Evolutionary conservation across 2,329 filamentous ascomycete genomes (phyloP).

Genomic region (Thermoascus crustaceus): DNA sequence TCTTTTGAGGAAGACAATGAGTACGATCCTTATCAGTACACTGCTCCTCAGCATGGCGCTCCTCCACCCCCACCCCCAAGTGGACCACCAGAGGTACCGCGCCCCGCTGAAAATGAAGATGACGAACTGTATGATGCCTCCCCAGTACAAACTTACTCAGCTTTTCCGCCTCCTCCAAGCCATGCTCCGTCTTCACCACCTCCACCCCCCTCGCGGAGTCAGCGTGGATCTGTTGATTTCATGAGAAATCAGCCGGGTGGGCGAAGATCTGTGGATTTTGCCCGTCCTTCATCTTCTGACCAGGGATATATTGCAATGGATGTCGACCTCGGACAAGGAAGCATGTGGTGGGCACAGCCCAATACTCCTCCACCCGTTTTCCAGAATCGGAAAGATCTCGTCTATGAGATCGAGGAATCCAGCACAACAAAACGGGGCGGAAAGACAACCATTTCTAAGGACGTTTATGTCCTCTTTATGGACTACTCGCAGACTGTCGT

Average conservation of each 20-base stretch:
- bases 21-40: constrained; percentile 47
- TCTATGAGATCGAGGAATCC: constrained; percentile 73
- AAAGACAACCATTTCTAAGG: constrained; percentile 64
- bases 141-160: constrained; percentile 31
- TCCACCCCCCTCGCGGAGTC: constrained; percentile 36
- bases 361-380: constrained; percentile 73
- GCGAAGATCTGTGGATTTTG: constrained; percentile 64
- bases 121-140: constrained; percentile 42
- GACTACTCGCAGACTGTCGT: constrained; percentile 95
- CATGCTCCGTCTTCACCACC: constrained; percentile 32
- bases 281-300: constrained; percentile 65
- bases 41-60: constrained; percentile 26
- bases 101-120: constrained; percentile 25
- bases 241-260: constrained; percentile 42
- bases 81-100: constrained; percentile 17
- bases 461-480: constrained; percentile 80
- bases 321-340: constrained; percentile 65
- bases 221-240: constrained; percentile 58
- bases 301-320: constrained; percentile 82
- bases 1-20: constrained; percentile 44
- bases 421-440: constrained; percentile 61
- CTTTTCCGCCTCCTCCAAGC: constrained; percentile 40
- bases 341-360: constrained; percentile 80
- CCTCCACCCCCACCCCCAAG: constrained; percentile 15
- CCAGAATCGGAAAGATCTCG: constrained; percentile 73